phyloP scores from a whole-genome alignment of 768 basidiomycete species.

The Hortiboletus flavorubellus region DNA sequence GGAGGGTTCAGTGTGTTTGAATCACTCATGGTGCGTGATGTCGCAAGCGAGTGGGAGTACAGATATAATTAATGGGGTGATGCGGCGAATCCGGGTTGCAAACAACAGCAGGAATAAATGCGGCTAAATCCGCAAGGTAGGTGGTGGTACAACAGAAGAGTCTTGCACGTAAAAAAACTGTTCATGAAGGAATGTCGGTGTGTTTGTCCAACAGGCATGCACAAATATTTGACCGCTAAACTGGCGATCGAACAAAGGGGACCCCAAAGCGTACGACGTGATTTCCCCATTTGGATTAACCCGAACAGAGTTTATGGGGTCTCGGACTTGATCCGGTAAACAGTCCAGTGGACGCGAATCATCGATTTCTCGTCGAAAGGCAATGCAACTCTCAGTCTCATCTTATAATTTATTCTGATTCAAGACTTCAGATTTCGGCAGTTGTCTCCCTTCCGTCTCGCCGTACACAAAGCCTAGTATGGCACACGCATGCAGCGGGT shows the following conservation, averaged over 20 bases:
- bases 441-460: neutral
- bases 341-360: neutral
- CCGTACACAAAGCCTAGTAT: too few species aligned
- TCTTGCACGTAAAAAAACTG: neutral
- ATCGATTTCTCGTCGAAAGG: neutral
- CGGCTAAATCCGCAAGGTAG: neutral
- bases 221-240: constrained; percentile 13
- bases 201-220: constrained; percentile 17
- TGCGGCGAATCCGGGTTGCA: constrained; percentile 12
- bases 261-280: constrained; percentile 9
- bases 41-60: neutral
- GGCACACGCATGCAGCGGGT: neutral
- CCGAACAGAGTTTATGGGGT: constrained; percentile 22
- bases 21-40: constrained; percentile 15
- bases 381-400: neutral
- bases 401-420: too few species aligned
- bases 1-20: constrained; percentile 5
- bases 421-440: neutral
- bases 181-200: constrained; percentile 2
- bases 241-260: constrained; percentile 8
- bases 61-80: neutral
- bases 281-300: neutral
- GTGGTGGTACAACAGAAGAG: neutral
- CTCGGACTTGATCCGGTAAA: neutral
- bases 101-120: neutral